These are phyloP conservation scores for Scutellaria barbata DNA, from an alignment of 257 asterid species.

Conservation along the genomic window DNA sequence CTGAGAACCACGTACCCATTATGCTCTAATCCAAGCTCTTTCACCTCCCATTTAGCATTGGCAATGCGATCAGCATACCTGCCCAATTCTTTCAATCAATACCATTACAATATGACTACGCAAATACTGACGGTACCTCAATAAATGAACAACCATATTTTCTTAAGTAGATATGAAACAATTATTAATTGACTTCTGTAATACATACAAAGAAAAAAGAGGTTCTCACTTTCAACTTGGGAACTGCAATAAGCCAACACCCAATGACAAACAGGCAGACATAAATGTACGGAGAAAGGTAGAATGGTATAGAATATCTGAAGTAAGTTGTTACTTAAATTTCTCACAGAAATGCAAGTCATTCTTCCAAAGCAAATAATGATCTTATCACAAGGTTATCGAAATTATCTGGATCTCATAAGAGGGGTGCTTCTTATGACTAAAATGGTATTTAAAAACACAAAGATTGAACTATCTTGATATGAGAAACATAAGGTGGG, in stretches of 20 bases:
- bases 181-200: not conserved
- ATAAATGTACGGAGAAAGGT: conserved; percentile 5
- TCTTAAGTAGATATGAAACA: not conserved
- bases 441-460: conserved; percentile 19
- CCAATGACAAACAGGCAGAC: not conserved
- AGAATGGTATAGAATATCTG: not conserved
- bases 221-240: not conserved
- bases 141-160: conserved; percentile 14
- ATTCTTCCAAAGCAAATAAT: conserved; percentile 19
- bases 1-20: conserved; percentile 71
- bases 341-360: conserved; percentile 9
- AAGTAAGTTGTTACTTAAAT: conserved; percentile 14
- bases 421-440: conserved; percentile 2
- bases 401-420: conserved; percentile 17
- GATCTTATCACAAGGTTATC: not conserved
- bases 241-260: conserved; percentile 9
- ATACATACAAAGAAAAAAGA: conserved; percentile 18
- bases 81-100: conserved; percentile 48
- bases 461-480: conserved; percentile 5
- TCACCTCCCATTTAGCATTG: conserved; percentile 97
- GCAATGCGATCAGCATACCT: conserved; percentile 95
- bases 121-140: conserved; percentile 24
- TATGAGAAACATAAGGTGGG: conserved; percentile 8
- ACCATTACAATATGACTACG: conserved; percentile 29
- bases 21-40: conserved; percentile 97